Conservation (phyloP, 441 rosid genomes). For the Pelargonium citronellum region DNA sequence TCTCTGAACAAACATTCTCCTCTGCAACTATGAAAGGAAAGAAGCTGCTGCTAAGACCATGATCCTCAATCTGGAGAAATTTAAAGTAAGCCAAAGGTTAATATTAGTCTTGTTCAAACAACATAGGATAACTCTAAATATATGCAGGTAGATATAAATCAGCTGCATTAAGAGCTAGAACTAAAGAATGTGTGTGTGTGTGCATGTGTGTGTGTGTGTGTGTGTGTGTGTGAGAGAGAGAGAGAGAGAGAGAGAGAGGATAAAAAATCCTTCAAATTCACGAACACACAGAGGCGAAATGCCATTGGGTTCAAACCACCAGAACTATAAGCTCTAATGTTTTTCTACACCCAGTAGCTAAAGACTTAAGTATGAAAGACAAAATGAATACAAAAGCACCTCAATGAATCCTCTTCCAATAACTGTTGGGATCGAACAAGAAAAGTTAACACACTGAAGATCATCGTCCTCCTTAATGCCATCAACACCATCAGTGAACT, state of each 20-base stretch:
- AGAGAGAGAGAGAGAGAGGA: not conserved
- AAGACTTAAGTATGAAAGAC: not conserved
- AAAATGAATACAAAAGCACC: slow-evolving; percentile 37
- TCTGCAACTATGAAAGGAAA: slow-evolving; percentile 87
- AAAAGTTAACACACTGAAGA: slow-evolving; percentile 49
- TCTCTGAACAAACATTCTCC: slow-evolving; percentile 71
- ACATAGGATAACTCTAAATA: not conserved
- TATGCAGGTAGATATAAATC: slow-evolving; percentile 3
- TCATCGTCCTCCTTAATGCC: slow-evolving; percentile 44
- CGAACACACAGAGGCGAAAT: too few relatives aligned
- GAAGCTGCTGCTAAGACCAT: slow-evolving; percentile 68
- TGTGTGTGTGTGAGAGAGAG: too few relatives aligned
- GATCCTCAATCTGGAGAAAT: slow-evolving; percentile 71
- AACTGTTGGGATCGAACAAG: slow-evolving; percentile 55
- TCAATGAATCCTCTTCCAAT: slow-evolving; percentile 90
- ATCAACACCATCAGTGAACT: slow-evolving; percentile 32
- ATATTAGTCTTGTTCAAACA: slow-evolving; percentile 3
- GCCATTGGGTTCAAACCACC: not conserved
- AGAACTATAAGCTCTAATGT: not conserved
- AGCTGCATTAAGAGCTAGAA: slow-evolving; percentile 9
- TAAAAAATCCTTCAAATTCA: too few relatives aligned
- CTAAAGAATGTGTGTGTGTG: not conserved
- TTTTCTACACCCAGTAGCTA: not conserved
- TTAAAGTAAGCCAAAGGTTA: slow-evolving; percentile 18
- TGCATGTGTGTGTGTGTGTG: not conserved